Percentiles rank a stretch among this genome's conserved stretches.
phyloP scores from a whole-genome alignment of 2,329 filamentous ascomycete species.

The Microsporum audouinii region DNA sequence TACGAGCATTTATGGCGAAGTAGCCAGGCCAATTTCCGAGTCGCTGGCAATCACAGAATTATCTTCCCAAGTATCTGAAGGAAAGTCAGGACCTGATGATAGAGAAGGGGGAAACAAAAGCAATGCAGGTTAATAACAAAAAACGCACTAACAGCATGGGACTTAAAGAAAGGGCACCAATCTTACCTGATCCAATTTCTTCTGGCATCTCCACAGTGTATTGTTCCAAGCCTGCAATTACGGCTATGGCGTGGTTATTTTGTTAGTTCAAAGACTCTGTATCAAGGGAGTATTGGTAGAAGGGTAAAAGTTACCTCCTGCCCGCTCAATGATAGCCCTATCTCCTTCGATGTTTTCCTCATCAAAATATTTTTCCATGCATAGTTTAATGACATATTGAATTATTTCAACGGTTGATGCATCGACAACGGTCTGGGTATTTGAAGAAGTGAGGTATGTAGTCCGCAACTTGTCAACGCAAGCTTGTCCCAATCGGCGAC shows the following conservation, averaged over 20 bases:
- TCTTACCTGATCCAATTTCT: constrained; percentile 31
- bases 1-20: constrained; percentile 20
- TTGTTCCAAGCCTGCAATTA: constrained; percentile 25
- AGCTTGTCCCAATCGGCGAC: constrained; percentile 23
- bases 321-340: constrained; percentile 22
- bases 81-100: constrained; percentile 29
- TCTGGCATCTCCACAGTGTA: constrained; percentile 28
- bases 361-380: constrained; percentile 29
- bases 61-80: constrained; percentile 35
- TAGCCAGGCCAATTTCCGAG: constrained; percentile 30
- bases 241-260: constrained; percentile 17
- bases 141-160: constrained; percentile 11
- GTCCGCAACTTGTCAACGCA: constrained; percentile 26
- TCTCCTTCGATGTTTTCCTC: constrained; percentile 26
- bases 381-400: constrained; percentile 28
- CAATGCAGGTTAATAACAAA: constrained; percentile 7
- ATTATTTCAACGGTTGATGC: constrained; percentile 28
- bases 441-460: constrained; percentile 21
- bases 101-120: constrained; percentile 17
- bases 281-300: background rate
- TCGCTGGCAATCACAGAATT: constrained; percentile 32
- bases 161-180: background rate
- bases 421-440: constrained; percentile 21
- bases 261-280: constrained; percentile 7
- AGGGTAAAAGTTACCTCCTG: constrained; percentile 23